Evolutionary conservation across 1,139 yeast species (phyloP).

Genomic region (Pneumocystis canis): DNA sequence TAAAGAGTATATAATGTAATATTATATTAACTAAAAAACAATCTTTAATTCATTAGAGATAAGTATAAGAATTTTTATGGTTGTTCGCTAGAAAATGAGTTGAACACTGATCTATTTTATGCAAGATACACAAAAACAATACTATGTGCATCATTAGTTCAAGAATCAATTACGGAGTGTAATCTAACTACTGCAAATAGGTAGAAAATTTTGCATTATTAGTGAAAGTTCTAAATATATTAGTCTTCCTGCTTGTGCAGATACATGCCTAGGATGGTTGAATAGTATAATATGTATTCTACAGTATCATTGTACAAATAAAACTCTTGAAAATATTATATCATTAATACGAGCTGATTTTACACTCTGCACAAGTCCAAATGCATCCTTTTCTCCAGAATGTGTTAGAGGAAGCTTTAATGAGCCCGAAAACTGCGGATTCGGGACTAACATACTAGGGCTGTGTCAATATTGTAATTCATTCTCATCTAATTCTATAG

Average conservation of each 20-base stretch:
- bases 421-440: slow-evolving; percentile 7
- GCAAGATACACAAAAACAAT: slow-evolving; percentile 8
- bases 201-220: neutral
- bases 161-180: slow-evolving; percentile 4
- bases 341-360: slow-evolving; percentile 5
- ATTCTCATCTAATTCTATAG: neutral
- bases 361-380: slow-evolving; percentile 7
- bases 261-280: slow-evolving; percentile 7
- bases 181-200: neutral
- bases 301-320: slow-evolving; percentile 1
- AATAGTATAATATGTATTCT: slow-evolving; percentile 2
- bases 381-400: neutral
- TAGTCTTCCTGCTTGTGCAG: slow-evolving; percentile 8
- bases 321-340: neutral
- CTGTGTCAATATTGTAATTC: slow-evolving; percentile 6
- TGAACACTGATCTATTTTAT: neutral
- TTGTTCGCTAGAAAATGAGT: neutral
- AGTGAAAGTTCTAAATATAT: neutral
- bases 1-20: neutral
- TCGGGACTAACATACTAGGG: slow-evolving; percentile 1
- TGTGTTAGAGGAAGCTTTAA: slow-evolving; percentile 7
- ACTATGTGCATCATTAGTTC: slow-evolving; percentile 9
- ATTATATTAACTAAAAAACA: neutral
- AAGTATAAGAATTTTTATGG: neutral
- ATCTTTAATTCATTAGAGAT: neutral